These are phyloP conservation scores for Gossypium arboreum DNA, from an alignment of 345 rosid species.

Conservation along the genomic window DNA sequence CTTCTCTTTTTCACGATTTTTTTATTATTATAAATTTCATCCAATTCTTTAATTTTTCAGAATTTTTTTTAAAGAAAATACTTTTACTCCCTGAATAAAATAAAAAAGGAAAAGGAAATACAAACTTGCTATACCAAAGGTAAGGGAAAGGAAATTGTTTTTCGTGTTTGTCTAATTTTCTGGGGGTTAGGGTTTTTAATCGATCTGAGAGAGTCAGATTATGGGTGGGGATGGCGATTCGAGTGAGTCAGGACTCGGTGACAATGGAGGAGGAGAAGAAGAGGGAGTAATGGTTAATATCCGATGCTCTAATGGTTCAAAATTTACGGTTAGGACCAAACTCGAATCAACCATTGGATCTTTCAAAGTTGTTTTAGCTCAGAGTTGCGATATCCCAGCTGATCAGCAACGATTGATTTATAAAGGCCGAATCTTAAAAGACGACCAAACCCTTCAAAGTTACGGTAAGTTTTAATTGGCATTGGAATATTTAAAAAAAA, in stretches of 20 bases:
- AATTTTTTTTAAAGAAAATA: too few species aligned
- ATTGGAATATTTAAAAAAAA: neutral
- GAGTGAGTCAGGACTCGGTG: slow-evolving; percentile 42
- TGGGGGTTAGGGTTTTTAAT: slow-evolving; percentile 20
- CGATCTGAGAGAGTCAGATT: slow-evolving; percentile 6
- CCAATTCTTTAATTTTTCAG: too few species aligned
- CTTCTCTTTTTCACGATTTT: too few species aligned
- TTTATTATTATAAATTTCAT: too few species aligned
- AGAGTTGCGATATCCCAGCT: slow-evolving; percentile 62
- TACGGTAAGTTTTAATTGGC: slow-evolving; percentile 40
- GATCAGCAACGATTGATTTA: slow-evolving; percentile 79
- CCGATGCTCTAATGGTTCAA: slow-evolving; percentile 61
- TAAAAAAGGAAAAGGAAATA: neutral
- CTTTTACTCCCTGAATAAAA: too few species aligned
- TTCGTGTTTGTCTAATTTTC: neutral
- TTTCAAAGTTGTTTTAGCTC: slow-evolving; percentile 53
- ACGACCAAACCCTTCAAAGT: slow-evolving; percentile 62
- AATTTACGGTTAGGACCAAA: slow-evolving; percentile 46
- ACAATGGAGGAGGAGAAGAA: slow-evolving; percentile 27
- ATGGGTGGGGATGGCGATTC: slow-evolving; percentile 67
- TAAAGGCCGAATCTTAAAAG: slow-evolving; percentile 80
- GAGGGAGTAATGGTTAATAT: slow-evolving; percentile 44
- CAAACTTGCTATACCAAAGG: neutral
- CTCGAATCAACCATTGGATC: slow-evolving; percentile 49
- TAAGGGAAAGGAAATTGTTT: neutral